Base-by-base conservation (phyloP, 148 eudicot genomes). In the Simmondsia chinensis region DNA sequence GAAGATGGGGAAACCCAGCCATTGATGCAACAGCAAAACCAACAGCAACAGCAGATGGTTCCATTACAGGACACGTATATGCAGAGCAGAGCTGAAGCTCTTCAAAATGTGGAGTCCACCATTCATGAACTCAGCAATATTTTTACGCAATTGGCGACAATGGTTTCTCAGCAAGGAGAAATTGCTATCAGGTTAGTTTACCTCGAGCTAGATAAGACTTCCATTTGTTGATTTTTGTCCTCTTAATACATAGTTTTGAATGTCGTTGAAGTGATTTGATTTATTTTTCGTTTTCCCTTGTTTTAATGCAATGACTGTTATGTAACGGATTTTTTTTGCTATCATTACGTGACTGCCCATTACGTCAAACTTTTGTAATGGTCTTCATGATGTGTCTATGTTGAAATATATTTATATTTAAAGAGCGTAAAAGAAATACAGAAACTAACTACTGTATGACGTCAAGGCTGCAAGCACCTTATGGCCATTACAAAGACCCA, bases 21-120 rank as follows among this genome's bases (percentile, higher is more conserved):
- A 38, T 38, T 82, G 52, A 40, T 82, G 48, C 86, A 78, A 29
- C 81, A 82, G 60, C 83, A 76, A 47, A 64, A 50, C 39, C 83
- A 80, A 54, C 80, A 75, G 39, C 82, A 80, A 54, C 82, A 73
- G 26, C 85, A 75, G 54, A 13, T 82, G 80, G 93, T 75, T 56
- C 93, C 93, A 22, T 20, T 75, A 16, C 93, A 82, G 44, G 93
- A 82, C 57, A 75, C 73, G 48, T 82, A 75, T 54, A 82, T 82
- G 93, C 79, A 82, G 57, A 82, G 93, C 61, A 75, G 93, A 72
- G 82, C 93, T 57, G 86, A 78, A 56, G 93, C 93, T 32, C 80
- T 82, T 42, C 93, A 82, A 11, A 78, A 72, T 62, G 93, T 78
- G 17, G 93, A 82, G 61, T 82, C 93, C 40, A 82, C 93, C 43